Conservation (phyloP, 495 filamentous ascomycete genomes). For the Parmelia sp. region DNA sequence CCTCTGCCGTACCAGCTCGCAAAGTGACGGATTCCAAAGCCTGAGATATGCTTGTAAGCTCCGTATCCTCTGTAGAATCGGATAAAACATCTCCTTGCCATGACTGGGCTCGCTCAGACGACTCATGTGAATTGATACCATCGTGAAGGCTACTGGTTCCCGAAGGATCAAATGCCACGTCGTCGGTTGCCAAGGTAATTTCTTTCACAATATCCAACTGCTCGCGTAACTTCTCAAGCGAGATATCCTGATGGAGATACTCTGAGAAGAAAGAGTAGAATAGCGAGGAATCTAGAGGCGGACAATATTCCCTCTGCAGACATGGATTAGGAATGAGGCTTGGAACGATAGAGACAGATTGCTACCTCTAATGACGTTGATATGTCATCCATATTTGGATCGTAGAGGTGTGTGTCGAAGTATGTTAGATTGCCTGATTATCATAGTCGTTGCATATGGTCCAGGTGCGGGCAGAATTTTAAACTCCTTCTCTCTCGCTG, state of each 20-base stretch:
- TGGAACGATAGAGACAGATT: background rate
- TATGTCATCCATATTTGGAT: slow-evolving; percentile 19
- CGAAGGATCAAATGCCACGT: slow-evolving; percentile 70
- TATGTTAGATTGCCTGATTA: slow-evolving; percentile 9
- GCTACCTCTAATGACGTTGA: slow-evolving; percentile 16
- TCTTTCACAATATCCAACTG: slow-evolving; percentile 54
- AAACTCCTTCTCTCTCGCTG: too few species aligned
- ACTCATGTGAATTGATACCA: slow-evolving; percentile 23
- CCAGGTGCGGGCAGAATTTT: background rate
- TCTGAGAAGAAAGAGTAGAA: slow-evolving; percentile 62
- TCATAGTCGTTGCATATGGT: background rate
- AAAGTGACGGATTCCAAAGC: slow-evolving; percentile 14
- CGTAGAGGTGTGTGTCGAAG: background rate
- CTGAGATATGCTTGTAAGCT: slow-evolving; percentile 39
- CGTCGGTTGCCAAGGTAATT: slow-evolving; percentile 56
- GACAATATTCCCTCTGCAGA: slow-evolving; percentile 48
- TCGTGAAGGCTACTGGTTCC: slow-evolving; percentile 48
- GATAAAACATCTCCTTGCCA: slow-evolving; percentile 27
- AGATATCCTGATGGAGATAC: slow-evolving; percentile 44
- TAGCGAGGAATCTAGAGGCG: slow-evolving; percentile 56
- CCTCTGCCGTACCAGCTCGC: slow-evolving; percentile 24
- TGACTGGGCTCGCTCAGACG: slow-evolving; percentile 26
- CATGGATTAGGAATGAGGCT: background rate
- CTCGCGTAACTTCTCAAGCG: slow-evolving; percentile 47
- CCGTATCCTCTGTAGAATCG: slow-evolving; percentile 33